Evolutionary conservation across 2,329 filamentous ascomycete genomes (phyloP), one percentile per base, ranked within the genome.

Genomic region (Fusarium tjaetaba): DNA sequence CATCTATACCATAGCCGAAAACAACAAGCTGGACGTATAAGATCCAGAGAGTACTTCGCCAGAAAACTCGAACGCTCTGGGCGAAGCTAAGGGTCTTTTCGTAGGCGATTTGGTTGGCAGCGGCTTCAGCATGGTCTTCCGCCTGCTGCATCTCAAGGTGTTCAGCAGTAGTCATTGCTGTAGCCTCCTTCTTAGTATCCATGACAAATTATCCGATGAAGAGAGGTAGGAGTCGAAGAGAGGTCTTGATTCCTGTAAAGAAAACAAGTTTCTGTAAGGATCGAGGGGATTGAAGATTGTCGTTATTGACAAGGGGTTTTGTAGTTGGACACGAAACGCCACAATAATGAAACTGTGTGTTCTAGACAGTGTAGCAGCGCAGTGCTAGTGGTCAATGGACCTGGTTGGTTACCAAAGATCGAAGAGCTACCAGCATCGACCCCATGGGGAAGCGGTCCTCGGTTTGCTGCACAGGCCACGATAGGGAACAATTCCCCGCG

Each of bases 11-110:
- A 9, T 68, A 68, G 4, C 65, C 65, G 9, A 68, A 64, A 4
- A 64, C 53, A 2, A 64, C 53, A 18, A 68, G 52, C 15, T 68
- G 65, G 7, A 43, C 36, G 30, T 68, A 68, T 1, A 68, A 18
- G 22, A 68, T 64, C 59, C 65, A 68, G 30, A 68, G 60, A 30
- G 60, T 68, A 7, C 59, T 64, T 38, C 65, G 30, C 65, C 65
- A 68, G 2, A 64, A 68, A 1, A 68, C 41, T 0, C 39, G 51
- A 24, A 64, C 39, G 2, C 51, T 64, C 10, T 68, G 24, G 15
- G 49, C 43, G 30, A 68, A 64, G 30, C 32, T 46, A 24, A 68
- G 58, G 11, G 28, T 53, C 45, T 64, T 68, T 26, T 64, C 60
- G 15, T 48, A 64, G 14, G 48, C 59, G 15, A 34, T 53, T 43